phyloP scores from a whole-genome alignment of 352 stramenopile genomes.

The Phytophthora idaei region DNA sequence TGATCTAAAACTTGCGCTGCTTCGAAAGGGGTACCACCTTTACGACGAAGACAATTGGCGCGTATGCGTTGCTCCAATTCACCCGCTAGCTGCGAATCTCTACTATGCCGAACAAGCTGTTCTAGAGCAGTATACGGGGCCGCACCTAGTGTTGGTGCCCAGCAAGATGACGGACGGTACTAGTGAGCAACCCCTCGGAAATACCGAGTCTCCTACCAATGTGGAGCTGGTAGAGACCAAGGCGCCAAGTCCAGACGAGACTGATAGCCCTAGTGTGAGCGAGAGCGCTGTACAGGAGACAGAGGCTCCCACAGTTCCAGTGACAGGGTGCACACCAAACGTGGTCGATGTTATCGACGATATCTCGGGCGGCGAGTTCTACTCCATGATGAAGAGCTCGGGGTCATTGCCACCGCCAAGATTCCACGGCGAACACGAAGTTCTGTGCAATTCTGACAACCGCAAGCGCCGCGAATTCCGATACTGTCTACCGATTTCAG shows the following conservation, averaged over 20 bases:
- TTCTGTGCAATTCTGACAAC: slow-evolving; percentile 17
- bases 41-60: slow-evolving; percentile 36
- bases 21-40: slow-evolving; percentile 50
- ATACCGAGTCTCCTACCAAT: too few species aligned
- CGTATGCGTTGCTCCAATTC: slow-evolving; percentile 42
- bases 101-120: slow-evolving; percentile 33
- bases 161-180: not conserved
- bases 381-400: slow-evolving; percentile 9
- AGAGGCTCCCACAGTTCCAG: not conserved
- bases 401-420: slow-evolving; percentile 11
- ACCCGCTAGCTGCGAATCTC: slow-evolving; percentile 39
- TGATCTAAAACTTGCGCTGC: slow-evolving; percentile 21
- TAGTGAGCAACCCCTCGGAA: not conserved
- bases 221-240: not conserved
- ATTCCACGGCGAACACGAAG: slow-evolving; percentile 24
- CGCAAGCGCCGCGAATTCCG: slow-evolving; percentile 1
- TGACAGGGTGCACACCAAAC: slow-evolving; percentile 2
- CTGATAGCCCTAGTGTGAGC: not conserved
- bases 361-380: slow-evolving; percentile 4
- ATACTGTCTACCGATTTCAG: slow-evolving; percentile 57
- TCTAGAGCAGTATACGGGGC: slow-evolving; percentile 9
- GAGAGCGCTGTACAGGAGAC: not conserved
- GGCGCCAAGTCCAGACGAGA: not conserved
- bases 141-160: slow-evolving; percentile 34
- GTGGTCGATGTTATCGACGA: slow-evolving; percentile 2